These are phyloP conservation scores for Solanum pimpinellifolium DNA, from an alignment of 257 asterid species.

Conservation along the genomic window DNA sequence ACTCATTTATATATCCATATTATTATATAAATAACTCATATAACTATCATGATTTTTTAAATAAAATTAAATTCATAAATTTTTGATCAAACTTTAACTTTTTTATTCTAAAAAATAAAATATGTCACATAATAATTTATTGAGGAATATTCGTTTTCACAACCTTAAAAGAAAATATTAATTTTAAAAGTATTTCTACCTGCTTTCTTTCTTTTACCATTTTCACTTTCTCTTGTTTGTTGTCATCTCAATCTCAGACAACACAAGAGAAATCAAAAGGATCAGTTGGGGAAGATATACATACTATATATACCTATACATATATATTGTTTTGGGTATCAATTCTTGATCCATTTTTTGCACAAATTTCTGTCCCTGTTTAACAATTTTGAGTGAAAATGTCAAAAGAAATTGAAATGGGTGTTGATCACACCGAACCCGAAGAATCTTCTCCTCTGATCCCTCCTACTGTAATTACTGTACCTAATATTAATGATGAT, in stretches of 20 bases:
- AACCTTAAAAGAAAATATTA: neutral
- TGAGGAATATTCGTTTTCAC: neutral
- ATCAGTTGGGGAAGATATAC: neutral
- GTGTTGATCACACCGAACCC: constrained; percentile 2
- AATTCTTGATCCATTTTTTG: neutral
- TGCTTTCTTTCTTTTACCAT: neutral
- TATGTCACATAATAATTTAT: too few relatives aligned
- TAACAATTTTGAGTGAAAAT: neutral
- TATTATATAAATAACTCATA: too few relatives aligned
- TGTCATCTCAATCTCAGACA: neutral
- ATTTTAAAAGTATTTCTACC: too few relatives aligned
- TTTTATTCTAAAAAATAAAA: too few relatives aligned
- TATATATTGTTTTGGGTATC: neutral
- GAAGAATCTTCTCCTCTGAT: constrained; percentile 65
- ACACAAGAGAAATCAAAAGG: neutral
- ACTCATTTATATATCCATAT: too few relatives aligned
- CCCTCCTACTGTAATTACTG: constrained; percentile 54
- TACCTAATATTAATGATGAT: constrained; percentile 27
- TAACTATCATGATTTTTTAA: too few relatives aligned
- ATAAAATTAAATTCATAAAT: too few relatives aligned
- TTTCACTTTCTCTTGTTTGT: neutral
- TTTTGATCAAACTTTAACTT: too few relatives aligned
- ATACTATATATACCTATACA: neutral
- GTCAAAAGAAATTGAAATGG: constrained; percentile 26
- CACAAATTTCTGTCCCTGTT: neutral